Conservation (phyloP, 2,329 filamentous ascomycete species). For the Aspergillus nomiae region DNA sequence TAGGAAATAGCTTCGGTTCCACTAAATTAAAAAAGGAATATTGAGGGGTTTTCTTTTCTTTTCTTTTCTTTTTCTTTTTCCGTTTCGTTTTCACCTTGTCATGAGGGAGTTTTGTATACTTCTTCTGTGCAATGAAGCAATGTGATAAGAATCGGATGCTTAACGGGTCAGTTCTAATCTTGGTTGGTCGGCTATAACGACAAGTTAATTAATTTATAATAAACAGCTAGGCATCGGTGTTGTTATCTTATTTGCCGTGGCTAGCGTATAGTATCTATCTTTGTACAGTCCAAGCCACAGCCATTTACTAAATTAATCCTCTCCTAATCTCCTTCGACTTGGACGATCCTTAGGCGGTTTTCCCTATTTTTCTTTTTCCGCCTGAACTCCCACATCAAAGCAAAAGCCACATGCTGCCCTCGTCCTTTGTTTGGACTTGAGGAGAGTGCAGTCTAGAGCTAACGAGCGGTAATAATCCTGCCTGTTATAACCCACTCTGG, state of each 20-base stretch:
- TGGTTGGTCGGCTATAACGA: neutral
- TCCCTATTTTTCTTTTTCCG: neutral
- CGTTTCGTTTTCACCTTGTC: neutral
- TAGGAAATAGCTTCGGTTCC: neutral
- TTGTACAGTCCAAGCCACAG: neutral
- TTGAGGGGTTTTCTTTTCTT: neutral
- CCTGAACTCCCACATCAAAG: neutral
- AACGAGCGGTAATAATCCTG: neutral
- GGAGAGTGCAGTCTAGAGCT: neutral
- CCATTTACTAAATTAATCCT: neutral
- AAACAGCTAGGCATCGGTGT: neutral
- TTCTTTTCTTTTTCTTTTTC: neutral
- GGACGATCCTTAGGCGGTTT: neutral
- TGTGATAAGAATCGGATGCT: neutral
- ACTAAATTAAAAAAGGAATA: neutral
- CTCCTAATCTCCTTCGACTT: neutral
- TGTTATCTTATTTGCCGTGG: neutral
- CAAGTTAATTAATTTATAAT: conserved; percentile 2
- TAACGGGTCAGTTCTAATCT: neutral
- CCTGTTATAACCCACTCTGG: neutral
- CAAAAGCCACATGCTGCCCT: conserved; percentile 1
- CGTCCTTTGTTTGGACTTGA: neutral
- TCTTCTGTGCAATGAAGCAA: neutral
- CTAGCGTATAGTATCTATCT: neutral
- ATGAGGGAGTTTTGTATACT: neutral